Percentiles rank a stretch among this genome's conserved stretches.
Conservation (phyloP, 257 asterid species). For the Nicotiana attenuata region DNA sequence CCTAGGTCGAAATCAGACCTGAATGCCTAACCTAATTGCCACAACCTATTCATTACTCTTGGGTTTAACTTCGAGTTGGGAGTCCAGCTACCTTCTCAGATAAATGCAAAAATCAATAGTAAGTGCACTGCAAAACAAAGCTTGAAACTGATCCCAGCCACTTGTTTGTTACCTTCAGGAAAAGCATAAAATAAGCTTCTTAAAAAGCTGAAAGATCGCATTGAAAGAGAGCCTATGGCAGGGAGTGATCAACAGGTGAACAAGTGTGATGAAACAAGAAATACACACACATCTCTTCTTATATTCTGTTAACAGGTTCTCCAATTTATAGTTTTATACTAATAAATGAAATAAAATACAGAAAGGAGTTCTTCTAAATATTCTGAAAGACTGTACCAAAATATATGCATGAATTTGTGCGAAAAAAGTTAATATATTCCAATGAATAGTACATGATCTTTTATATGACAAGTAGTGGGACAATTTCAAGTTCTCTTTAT, state of each 20-base stretch:
- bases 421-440: not conserved
- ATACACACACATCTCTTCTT: not conserved
- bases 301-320: not conserved
- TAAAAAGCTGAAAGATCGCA: not conserved
- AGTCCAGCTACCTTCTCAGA: slow-evolving; percentile 9
- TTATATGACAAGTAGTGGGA: not conserved
- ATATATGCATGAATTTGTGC: not conserved
- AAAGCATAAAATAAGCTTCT: not conserved
- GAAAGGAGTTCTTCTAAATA: not conserved
- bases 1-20: not conserved
- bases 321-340: not conserved
- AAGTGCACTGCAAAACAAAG: slow-evolving; percentile 1
- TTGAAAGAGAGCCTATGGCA: not conserved
- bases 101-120: slow-evolving; percentile 4
- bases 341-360: not conserved
- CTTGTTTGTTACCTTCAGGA: slow-evolving; percentile 8
- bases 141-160: not conserved
- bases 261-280: slow-evolving; percentile 5
- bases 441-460: not conserved
- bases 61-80: not conserved
- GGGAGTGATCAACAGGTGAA: not conserved
- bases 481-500: not conserved
- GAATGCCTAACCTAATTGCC: not conserved
- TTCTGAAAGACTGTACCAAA: not conserved
- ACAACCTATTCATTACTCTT: not conserved